Evolutionary conservation across 352 stramenopile species (phyloP).

Genomic region (Phytophthora crassamura): DNA sequence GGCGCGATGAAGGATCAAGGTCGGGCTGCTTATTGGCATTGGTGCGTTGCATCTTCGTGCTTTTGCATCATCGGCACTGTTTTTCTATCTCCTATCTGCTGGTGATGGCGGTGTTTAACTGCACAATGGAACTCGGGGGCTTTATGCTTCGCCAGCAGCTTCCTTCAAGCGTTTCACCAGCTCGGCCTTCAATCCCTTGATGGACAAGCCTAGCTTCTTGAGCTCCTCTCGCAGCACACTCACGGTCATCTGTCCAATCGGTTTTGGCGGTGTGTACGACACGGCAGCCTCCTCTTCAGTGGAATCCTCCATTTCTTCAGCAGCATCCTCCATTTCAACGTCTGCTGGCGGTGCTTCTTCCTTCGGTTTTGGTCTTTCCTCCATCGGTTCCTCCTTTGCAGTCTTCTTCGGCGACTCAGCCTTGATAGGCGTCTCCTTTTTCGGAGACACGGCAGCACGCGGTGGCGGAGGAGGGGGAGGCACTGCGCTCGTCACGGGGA

Average conservation of each 20-base stretch:
- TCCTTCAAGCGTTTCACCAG: slow-evolving; percentile 84
- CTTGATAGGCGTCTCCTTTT: slow-evolving; percentile 21
- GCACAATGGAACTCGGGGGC: slow-evolving; percentile 7
- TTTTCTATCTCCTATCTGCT: slow-evolving; percentile 42
- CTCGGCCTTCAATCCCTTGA: slow-evolving; percentile 86
- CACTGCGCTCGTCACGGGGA: slow-evolving; percentile 24
- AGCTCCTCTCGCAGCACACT: slow-evolving; percentile 70
- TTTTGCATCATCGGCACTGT: slow-evolving; percentile 20
- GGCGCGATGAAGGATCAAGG: slow-evolving; percentile 23
- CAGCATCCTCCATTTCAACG: slow-evolving; percentile 65
- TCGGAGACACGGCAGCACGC: slow-evolving; percentile 13
- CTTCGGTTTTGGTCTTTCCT: slow-evolving; percentile 27
- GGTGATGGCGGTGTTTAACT: slow-evolving; percentile 21
- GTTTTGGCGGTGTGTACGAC: slow-evolving; percentile 71
- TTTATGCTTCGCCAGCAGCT: slow-evolving; percentile 51
- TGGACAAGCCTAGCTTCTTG: slow-evolving; percentile 77
- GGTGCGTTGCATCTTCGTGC: slow-evolving; percentile 22
- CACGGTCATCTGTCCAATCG: slow-evolving; percentile 83
- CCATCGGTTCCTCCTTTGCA: slow-evolving; percentile 24
- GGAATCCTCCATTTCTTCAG: slow-evolving; percentile 60
- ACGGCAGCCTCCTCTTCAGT: slow-evolving; percentile 36
- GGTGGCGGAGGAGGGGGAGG: slow-evolving; percentile 38
- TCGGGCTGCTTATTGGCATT: slow-evolving; percentile 38
- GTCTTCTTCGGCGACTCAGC: slow-evolving; percentile 27
- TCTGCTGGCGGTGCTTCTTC: slow-evolving; percentile 36